phyloP scores from a whole-genome alignment of 1,284 basidiomycete species.

The Golubevia sp. region DNA sequence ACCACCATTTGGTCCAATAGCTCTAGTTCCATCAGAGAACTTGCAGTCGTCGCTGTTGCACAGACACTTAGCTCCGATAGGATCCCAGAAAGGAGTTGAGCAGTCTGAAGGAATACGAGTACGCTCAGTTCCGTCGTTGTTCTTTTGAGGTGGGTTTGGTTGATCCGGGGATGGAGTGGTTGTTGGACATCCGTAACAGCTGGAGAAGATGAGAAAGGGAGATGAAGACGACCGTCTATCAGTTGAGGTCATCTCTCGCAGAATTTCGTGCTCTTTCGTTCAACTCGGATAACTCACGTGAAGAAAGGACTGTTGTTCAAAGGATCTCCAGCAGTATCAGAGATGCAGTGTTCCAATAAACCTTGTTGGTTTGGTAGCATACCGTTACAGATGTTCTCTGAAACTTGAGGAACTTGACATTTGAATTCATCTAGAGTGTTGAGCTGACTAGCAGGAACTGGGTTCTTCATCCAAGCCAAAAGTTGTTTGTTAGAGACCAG shows the following conservation, averaged over 20 bases:
- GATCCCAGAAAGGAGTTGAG: conserved; percentile 52
- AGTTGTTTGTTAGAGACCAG: conserved; percentile 77
- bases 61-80: conserved; percentile 42
- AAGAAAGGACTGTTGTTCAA: conserved; percentile 47
- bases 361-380: conserved; percentile 29
- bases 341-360: conserved; percentile 45
- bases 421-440: conserved; percentile 51
- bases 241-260: too few relatives aligned
- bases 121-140: conserved; percentile 39
- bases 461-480: conserved; percentile 75
- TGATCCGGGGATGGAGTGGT: conserved; percentile 40
- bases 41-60: conserved; percentile 26
- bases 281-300: neutral
- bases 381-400: conserved; percentile 45
- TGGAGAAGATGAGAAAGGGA: conserved; percentile 17
- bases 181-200: conserved; percentile 49
- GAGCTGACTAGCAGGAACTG: conserved; percentile 63
- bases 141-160: conserved; percentile 49
- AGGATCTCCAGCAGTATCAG: conserved; percentile 33
- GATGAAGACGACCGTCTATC: neutral
- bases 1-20: conserved; percentile 42
- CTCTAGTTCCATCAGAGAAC: conserved; percentile 38
- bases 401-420: conserved; percentile 36
- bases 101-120: conserved; percentile 38
- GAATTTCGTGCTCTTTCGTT: too few relatives aligned